Evolutionary conservation across 371 early-diverging fungal species (phyloP), one percentile per base, ranked within the genome.

Genomic region (Mortierella sp.): DNA sequence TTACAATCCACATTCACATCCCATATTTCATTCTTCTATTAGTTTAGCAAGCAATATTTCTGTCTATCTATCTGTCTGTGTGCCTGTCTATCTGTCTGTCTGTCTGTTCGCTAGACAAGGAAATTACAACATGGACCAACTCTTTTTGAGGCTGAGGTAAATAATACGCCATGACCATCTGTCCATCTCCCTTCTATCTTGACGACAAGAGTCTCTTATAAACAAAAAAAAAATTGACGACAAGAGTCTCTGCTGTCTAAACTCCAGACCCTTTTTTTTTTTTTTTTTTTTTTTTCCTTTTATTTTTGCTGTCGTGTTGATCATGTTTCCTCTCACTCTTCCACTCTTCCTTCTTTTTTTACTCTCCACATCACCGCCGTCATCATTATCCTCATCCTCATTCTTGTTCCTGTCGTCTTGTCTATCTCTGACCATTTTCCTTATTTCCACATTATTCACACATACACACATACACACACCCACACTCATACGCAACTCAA

Each of bases 201-300:
- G n/a, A 50, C 50, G 50, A 50, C n/a, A 4, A 50, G 13, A n/a
- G 48, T n/a, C 16, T 7, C n/a, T n/a, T n/a, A n/a, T n/a, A n/a
- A n/a, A n/a, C n/a, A n/a, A n/a, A n/a, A n/a, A n/a, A n/a, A n/a
- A n/a, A n/a, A n/a, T n/a, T 48, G 19, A 48, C 48, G 48, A 48
- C n/a, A 3, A 48, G 11, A n/a, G 50, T n/a, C 16, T 43, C 13
- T 10, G 1, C 43, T 43, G 50, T 16, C n/a, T 8, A n/a, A 50
- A n/a, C 50, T 50, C 50, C 50, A 50, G n/a, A 50, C 50, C 50
- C 45, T 16, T n/a, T 50, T n/a, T 50, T 50, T n/a, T n/a, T 50
- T 36, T 36, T 2, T 36, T 36, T 4, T 50, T 50, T 8, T n/a
- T 50, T 48, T 19, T n/a, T 48, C n/a, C n/a, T 19, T 19, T 48